Evolutionary conservation across 2,329 filamentous ascomycete genomes (phyloP).

Genomic region (Apiospora saccharicola): DNA sequence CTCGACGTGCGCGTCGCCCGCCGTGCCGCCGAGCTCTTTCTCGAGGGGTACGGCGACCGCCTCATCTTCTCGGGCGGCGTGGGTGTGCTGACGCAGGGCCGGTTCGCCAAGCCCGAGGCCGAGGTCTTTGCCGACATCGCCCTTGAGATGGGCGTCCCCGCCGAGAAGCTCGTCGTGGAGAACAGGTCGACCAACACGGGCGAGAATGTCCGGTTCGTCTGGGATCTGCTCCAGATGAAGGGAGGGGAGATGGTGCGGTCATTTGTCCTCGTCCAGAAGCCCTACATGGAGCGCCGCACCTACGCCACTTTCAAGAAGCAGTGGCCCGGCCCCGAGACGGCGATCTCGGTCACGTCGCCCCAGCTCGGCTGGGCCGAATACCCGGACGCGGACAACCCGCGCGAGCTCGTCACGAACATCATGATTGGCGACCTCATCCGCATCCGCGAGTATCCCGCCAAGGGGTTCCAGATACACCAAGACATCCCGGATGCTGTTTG

Average conservation of each 20-base stretch:
- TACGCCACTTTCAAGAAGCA: slow-evolving; percentile 56
- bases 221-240: slow-evolving; percentile 42
- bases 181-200: slow-evolving; percentile 52
- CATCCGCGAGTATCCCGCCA: slow-evolving; percentile 51
- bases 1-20: slow-evolving; percentile 54
- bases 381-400: slow-evolving; percentile 49
- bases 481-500: slow-evolving; percentile 51
- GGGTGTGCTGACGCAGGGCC: slow-evolving; percentile 49
- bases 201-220: slow-evolving; percentile 55
- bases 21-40: slow-evolving; percentile 51
- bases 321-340: slow-evolving; percentile 47
- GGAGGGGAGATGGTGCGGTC: slow-evolving; percentile 37
- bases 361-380: slow-evolving; percentile 49
- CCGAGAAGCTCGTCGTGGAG: slow-evolving; percentile 49
- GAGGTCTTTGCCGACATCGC: slow-evolving; percentile 52
- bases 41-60: slow-evolving; percentile 45
- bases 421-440: slow-evolving; percentile 54
- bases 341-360: slow-evolving; percentile 51
- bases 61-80: slow-evolving; percentile 54
- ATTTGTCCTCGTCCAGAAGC: slow-evolving; percentile 56
- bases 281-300: slow-evolving; percentile 56
- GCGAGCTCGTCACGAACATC: slow-evolving; percentile 51
- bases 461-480: slow-evolving; percentile 53
- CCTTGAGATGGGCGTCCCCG: slow-evolving; percentile 48
- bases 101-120: slow-evolving; percentile 51